These are phyloP conservation scores for Leccinum griseonigrum DNA, from an alignment of 1,284 basidiomycete genomes.

Conservation along the genomic window DNA sequence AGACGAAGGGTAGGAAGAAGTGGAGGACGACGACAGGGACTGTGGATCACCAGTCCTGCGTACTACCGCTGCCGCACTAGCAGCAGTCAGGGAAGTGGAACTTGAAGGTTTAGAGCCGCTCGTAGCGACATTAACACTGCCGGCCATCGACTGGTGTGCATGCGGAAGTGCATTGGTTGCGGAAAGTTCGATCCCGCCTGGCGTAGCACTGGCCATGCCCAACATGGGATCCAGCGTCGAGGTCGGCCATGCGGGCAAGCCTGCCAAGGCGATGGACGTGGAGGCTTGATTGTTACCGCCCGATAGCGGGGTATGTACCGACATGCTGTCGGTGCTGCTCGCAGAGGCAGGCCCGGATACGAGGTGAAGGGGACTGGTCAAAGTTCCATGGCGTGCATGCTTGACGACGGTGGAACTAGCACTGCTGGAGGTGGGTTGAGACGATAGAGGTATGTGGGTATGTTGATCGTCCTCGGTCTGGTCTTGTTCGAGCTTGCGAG, in stretches of 20 bases:
- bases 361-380: slow-evolving; percentile 24
- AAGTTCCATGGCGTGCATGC: slow-evolving; percentile 30
- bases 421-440: slow-evolving; percentile 12
- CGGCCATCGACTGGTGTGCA: slow-evolving; percentile 17
- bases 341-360: slow-evolving; percentile 18
- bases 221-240: slow-evolving; percentile 33
- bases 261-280: slow-evolving; percentile 26
- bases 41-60: slow-evolving; percentile 22
- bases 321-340: slow-evolving; percentile 15
- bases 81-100: slow-evolving; percentile 11
- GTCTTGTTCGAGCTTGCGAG: slow-evolving; percentile 27
- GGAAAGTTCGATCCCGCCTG: slow-evolving; percentile 32
- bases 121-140: slow-evolving; percentile 3
- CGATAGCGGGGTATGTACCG: slow-evolving; percentile 19
- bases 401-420: slow-evolving; percentile 14
- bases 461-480: slow-evolving; percentile 24
- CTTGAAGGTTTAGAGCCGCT: slow-evolving; percentile 24
- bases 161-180: slow-evolving; percentile 10
- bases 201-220: slow-evolving; percentile 32
- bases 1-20: slow-evolving; percentile 16
- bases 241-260: slow-evolving; percentile 32
- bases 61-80: neutral
- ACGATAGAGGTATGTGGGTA: slow-evolving; percentile 6
- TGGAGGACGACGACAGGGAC: slow-evolving; percentile 15
- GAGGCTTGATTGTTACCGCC: slow-evolving; percentile 12